Evolutionary conservation across 257 asterid genomes (phyloP), one percentile per base, ranked within the genome.

Genomic region (Solanum appendiculatum): DNA sequence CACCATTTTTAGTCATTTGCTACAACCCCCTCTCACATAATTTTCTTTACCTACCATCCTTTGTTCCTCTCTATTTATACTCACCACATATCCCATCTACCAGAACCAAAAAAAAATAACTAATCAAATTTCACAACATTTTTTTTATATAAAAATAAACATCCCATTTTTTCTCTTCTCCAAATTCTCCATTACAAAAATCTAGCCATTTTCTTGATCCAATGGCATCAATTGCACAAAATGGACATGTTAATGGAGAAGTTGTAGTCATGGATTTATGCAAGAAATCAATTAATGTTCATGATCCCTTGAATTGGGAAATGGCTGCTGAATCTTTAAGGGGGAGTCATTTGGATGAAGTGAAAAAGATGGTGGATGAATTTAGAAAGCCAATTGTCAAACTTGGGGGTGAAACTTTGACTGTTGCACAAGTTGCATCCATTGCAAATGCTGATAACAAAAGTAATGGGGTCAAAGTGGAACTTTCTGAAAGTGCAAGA

Each of bases 281-380:
- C 87, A 33, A 82, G 86, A 77, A 82, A 36, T 25, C 82, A 74
- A n/a, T 40, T 12, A 15, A 48, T 48, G 56, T 48, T 15, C 1
- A 33, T 39, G 99, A 96, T 68, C 98, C 98, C 5, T 81, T 96
- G 86, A 96, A 95, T 91, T 96, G 99, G 99, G 98, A 77, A 9
- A 87, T 88, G 86, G 99, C 99, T 25, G 98, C 98, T 9, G 98
- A 92, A 86, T 88, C 94, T 11, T 81, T 96, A 36, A 92, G 83
- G 85, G 98, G 99, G 69, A 95, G 99, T 89, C 99, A 96, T 88
- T 90, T 95, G 29, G 97, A 95, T 7, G 99, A 96, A 90, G 96
- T 96, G 89, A 94, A 93, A 91, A 58, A 90, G 29, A 96, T 96
- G 99, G 99, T 96, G 90, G 93, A 72, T 87, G 99, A 96, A 87